phyloP scores from a whole-genome alignment of 1,284 basidiomycete species.

The Athelia sp. region DNA sequence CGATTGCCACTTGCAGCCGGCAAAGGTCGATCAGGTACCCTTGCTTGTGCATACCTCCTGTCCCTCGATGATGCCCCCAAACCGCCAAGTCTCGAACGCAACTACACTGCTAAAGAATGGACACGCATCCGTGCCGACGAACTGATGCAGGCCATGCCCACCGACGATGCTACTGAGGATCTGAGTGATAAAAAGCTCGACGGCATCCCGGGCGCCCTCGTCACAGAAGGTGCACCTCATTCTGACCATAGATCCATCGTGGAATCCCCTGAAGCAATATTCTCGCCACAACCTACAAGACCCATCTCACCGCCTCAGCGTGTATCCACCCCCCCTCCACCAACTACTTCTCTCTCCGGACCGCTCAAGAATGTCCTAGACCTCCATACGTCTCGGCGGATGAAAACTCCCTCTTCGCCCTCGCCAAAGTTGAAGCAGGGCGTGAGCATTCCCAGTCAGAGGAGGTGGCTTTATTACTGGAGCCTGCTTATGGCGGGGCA shows the following conservation, averaged over 20 bases:
- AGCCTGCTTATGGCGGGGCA: slow-evolving; percentile 54
- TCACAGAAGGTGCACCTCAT: not conserved
- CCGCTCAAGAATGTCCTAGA: slow-evolving; percentile 56
- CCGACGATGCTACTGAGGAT: slow-evolving; percentile 22
- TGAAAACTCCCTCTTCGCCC: slow-evolving; percentile 46
- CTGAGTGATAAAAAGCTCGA: not conserved
- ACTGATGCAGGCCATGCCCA: slow-evolving; percentile 42
- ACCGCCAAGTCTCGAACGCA: slow-evolving; percentile 44
- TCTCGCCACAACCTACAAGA: not conserved
- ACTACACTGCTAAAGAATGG: slow-evolving; percentile 43
- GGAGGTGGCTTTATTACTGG: slow-evolving; percentile 72
- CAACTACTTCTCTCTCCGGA: slow-evolving; percentile 21
- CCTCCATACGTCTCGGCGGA: slow-evolving; percentile 64
- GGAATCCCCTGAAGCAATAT: not conserved
- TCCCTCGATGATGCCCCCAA: slow-evolving; percentile 44
- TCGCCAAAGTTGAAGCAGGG: slow-evolving; percentile 51
- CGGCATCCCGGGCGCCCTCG: not conserved
- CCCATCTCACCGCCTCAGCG: slow-evolving; percentile 1
- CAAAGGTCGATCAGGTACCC: slow-evolving; percentile 78
- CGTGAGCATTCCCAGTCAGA: slow-evolving; percentile 73
- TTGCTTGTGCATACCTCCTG: slow-evolving; percentile 79
- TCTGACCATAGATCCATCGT: not conserved
- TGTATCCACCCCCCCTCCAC: not conserved
- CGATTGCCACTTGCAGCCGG: slow-evolving; percentile 43
- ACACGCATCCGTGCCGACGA: slow-evolving; percentile 43